Conservation (phyloP, 1,284 basidiomycete genomes). For the Gymnopus androsaceus region DNA sequence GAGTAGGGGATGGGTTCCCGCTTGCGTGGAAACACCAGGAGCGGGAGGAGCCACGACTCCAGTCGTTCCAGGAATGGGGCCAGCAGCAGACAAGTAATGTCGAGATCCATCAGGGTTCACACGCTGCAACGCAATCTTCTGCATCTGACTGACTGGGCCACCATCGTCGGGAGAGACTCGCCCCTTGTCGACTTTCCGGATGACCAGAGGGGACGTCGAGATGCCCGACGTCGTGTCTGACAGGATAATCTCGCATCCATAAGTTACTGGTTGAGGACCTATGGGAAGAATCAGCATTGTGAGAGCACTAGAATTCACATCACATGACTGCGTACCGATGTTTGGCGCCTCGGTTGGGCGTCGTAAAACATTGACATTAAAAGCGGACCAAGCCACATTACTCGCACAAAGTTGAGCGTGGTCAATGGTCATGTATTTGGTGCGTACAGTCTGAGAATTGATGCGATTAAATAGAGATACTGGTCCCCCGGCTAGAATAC, state of each 20-base stretch:
- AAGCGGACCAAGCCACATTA: slow-evolving; percentile 90
- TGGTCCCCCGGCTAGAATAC: slow-evolving; percentile 87
- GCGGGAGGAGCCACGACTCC: slow-evolving; percentile 63
- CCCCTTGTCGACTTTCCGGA: slow-evolving; percentile 93
- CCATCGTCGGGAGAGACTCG: slow-evolving; percentile 80
- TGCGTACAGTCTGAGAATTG: slow-evolving; percentile 95
- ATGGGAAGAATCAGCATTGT: slow-evolving; percentile 37
- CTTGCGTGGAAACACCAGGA: slow-evolving; percentile 69
- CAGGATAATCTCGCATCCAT: slow-evolving; percentile 86
- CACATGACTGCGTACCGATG: slow-evolving; percentile 58
- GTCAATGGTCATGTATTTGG: slow-evolving; percentile 94
- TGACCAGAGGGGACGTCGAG: slow-evolving; percentile 82
- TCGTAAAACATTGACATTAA: slow-evolving; percentile 84
- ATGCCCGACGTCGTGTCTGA: slow-evolving; percentile 85
- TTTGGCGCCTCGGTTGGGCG: slow-evolving; percentile 59
- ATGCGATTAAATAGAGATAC: slow-evolving; percentile 96
- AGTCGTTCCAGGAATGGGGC: slow-evolving; percentile 75
- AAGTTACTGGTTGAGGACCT: slow-evolving; percentile 82
- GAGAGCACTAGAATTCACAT: slow-evolving; percentile 48
- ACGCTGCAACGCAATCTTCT: slow-evolving; percentile 90
- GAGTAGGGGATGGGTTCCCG: slow-evolving; percentile 77
- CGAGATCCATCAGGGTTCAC: slow-evolving; percentile 78
- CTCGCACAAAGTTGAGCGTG: slow-evolving; percentile 83
- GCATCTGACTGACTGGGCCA: slow-evolving; percentile 94
- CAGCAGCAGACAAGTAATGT: slow-evolving; percentile 82